Base-by-base conservation (phyloP, 805 yeast species). In the Wickerhamomyces tratensis region DNA sequence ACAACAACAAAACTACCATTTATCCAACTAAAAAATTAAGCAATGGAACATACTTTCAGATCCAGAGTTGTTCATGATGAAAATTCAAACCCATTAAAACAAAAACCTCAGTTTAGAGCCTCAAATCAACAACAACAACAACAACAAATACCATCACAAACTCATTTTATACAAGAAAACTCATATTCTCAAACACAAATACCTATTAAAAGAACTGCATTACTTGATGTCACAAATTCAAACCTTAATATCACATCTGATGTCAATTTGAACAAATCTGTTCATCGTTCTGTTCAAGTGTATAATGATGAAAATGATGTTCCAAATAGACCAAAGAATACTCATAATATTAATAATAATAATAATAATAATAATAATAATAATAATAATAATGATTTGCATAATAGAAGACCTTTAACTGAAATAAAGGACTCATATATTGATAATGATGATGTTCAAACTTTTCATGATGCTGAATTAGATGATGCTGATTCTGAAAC, bases 261-360 rank as follows among this genome's bases (percentile, higher is more conserved):
- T 13, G n/a, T 31, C 6, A 47, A 45, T 2, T 37, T 48, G 33
- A 35, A 44, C 25, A 49, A 50, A 35, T 52, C 53, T 4, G 43
- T 54, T 25, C 58, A 54, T 39, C 47, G 54, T 37, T 11, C 11
- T 2, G 46, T 53, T 9, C 50, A 43, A n/a, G 53, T 53, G 3
- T 52, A 44, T 36, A 49, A 44, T 31, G 51, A 53, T 39, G 59
- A 56, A 39, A 53, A 53, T 38, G 43, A 40, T 4, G 54, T 46
- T 5, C 51, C 52, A 14, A 42, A 29, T 7, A 30, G 39, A n/a
- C n/a, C 27, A 37, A 37, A 25, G 31, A 36, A 10, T 41, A 36
- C 25, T 41, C 38, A 25, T 20, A n/a, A n/a, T n/a, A n/a, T n/a
- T n/a, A n/a, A n/a, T n/a, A n/a, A n/a, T n/a, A n/a, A n/a, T n/a